Evolutionary conservation across 192 early-diverging fungal species (phyloP).

Genomic region (Mycoemilia scoparia): DNA sequence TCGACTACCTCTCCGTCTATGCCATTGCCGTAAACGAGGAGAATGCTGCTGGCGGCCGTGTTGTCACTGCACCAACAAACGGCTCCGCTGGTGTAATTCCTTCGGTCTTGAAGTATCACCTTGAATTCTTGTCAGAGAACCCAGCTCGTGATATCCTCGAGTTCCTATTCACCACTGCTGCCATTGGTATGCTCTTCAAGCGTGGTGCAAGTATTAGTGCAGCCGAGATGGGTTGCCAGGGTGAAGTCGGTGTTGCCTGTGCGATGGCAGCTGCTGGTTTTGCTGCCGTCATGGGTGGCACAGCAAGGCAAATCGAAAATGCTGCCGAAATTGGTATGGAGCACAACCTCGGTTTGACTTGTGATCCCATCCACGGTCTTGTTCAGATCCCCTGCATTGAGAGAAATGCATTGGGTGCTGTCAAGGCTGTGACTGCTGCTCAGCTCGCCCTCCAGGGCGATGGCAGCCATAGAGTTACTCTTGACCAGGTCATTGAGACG

Average conservation of each 20-base stretch:
- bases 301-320: slow-evolving; percentile 76
- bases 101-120: slow-evolving; percentile 84
- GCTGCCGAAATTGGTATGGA: slow-evolving; percentile 96
- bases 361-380: slow-evolving; percentile 78
- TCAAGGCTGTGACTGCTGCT: slow-evolving; percentile 90
- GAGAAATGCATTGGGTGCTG: slow-evolving; percentile 80
- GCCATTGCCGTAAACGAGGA: slow-evolving; percentile 94
- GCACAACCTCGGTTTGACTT: slow-evolving; percentile 66
- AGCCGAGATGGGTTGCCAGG: slow-evolving; percentile 95
- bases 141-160: slow-evolving; percentile 74
- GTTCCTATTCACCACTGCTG: slow-evolving; percentile 79
- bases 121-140: slow-evolving; percentile 82
- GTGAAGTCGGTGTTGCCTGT: slow-evolving; percentile 95
- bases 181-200: slow-evolving; percentile 95
- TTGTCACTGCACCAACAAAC: slow-evolving; percentile 91
- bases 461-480: slow-evolving; percentile 71
- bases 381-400: slow-evolving; percentile 96
- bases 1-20: slow-evolving; percentile 83
- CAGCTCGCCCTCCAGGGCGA: slow-evolving; percentile 91
- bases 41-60: slow-evolving; percentile 63
- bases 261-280: slow-evolving; percentile 91
- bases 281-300: slow-evolving; percentile 90
- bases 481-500: slow-evolving; percentile 89
- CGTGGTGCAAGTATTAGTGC: slow-evolving; percentile 83
- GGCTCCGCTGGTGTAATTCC: slow-evolving; percentile 90